phyloP scores from a whole-genome alignment of 495 filamentous ascomycete species.

The Hypoxylon cercidicola region DNA sequence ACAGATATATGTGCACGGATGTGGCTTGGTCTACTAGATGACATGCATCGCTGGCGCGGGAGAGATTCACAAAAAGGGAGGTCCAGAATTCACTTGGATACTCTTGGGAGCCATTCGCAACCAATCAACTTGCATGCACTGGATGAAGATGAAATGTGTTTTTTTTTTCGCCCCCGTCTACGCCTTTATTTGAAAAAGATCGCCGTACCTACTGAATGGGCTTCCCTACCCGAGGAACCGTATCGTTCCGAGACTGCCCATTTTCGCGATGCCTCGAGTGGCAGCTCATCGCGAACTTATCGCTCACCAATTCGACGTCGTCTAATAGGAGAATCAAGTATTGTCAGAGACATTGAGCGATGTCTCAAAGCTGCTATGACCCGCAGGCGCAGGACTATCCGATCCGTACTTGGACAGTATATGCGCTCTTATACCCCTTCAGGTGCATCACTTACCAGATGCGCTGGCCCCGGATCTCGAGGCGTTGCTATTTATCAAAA shows the following conservation, averaged over 20 bases:
- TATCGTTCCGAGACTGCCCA: conserved; percentile 29
- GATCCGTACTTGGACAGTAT: not conserved
- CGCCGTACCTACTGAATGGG: conserved; percentile 19
- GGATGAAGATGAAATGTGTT: conserved; percentile 19
- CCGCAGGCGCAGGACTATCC: conserved; percentile 10
- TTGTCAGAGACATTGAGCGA: conserved; percentile 25
- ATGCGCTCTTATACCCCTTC: not conserved
- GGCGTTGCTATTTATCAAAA: not conserved
- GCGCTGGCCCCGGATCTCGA: conserved; percentile 1
- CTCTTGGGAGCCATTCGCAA: conserved; percentile 14
- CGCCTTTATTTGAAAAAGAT: conserved; percentile 35
- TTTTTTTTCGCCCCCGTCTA: conserved; percentile 29
- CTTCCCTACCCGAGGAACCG: conserved; percentile 25
- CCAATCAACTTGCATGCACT: conserved; percentile 39
- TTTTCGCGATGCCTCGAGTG: conserved; percentile 23
- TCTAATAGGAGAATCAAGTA: conserved; percentile 13
- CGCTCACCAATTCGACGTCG: conserved; percentile 19
- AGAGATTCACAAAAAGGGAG: conserved; percentile 32
- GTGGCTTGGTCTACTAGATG: conserved; percentile 33
- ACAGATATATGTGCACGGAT: conserved; percentile 21
- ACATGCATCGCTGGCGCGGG: conserved; percentile 34
- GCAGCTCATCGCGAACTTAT: conserved; percentile 34
- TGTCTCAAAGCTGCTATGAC: conserved; percentile 7
- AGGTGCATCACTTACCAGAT: conserved; percentile 4
- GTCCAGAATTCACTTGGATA: conserved; percentile 29